A percentile compares a stretch with the other conserved stretches of the same genome.
Conservation (phyloP, 257 asterid species). For the Penstemon newberryi region DNA sequence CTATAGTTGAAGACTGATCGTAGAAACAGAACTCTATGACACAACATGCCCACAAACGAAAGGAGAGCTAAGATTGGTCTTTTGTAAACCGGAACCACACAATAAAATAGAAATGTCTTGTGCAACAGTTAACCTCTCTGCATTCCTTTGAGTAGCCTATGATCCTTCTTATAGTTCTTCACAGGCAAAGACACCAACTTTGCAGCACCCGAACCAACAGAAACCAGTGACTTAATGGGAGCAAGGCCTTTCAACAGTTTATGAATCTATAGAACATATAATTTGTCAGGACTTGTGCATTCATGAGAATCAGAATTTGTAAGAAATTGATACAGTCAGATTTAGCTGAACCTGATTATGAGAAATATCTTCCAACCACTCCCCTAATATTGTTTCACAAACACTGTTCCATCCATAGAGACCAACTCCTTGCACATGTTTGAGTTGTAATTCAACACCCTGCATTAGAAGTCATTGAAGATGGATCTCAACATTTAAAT, state of each 20-base stretch:
- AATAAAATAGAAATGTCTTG: conserved; percentile 18
- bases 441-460: conserved; percentile 92
- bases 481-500: conserved; percentile 23
- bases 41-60: conserved; percentile 16
- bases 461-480: conserved; percentile 40
- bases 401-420: conserved; percentile 86
- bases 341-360: conserved; percentile 72
- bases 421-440: conserved; percentile 86
- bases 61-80: conserved; percentile 5
- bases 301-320: conserved; percentile 27
- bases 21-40: background rate
- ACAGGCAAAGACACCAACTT: conserved; percentile 85
- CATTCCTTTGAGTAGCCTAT: conserved; percentile 87
- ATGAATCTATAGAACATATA: conserved; percentile 55
- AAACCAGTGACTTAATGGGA: conserved; percentile 87
- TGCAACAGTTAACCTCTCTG: conserved; percentile 72
- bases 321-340: conserved; percentile 27
- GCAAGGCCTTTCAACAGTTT: conserved; percentile 94
- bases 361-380: conserved; percentile 98
- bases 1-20: background rate
- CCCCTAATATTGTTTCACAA: conserved; percentile 79
- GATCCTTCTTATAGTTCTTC: conserved; percentile 82
- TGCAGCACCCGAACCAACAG: conserved; percentile 98
- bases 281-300: conserved; percentile 25
- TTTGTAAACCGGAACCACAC: conserved; percentile 14